Percentiles rank a stretch among this genome's conserved stretches.
phyloP scores from a whole-genome alignment of 345 rosid genomes.

The Populus tremula region DNA sequence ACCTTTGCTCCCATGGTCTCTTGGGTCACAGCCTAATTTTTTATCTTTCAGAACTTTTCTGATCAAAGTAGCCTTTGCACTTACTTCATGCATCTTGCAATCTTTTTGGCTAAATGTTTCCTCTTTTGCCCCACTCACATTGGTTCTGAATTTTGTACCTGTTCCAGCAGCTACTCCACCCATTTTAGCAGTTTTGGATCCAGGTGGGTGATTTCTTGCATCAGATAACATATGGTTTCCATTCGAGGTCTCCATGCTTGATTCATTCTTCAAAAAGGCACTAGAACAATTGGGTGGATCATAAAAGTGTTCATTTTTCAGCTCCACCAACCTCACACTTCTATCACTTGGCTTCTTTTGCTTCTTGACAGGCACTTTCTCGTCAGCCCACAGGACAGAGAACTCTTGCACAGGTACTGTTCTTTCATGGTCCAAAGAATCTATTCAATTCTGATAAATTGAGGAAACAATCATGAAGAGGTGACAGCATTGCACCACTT shows the following conservation, averaged over 20 bases:
- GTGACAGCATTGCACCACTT: constrained; percentile 53
- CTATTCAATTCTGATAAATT: constrained; percentile 41
- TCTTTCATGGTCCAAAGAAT: constrained; percentile 28
- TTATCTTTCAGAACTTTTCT: constrained; percentile 49
- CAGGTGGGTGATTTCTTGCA: background rate
- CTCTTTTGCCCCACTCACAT: background rate
- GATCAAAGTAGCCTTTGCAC: constrained; percentile 39
- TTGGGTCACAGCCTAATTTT: constrained; percentile 33
- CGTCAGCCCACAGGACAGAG: background rate
- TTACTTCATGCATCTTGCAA: constrained; percentile 22
- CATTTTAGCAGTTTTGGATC: background rate
- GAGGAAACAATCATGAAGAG: constrained; percentile 62
- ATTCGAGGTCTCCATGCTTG: background rate
- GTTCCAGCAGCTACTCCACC: background rate
- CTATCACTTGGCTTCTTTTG: background rate
- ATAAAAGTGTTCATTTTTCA: background rate
- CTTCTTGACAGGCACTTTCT: background rate
- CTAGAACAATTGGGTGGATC: background rate
- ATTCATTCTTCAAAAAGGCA: background rate
- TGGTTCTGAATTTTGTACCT: background rate
- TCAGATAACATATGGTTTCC: background rate
- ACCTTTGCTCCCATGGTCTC: constrained; percentile 40
- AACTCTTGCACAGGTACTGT: constrained; percentile 20
- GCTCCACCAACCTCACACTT: background rate
- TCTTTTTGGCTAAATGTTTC: background rate